A percentile compares a stretch with the other conserved stretches of the same genome.
Conservation (phyloP, 2,329 filamentous ascomycete genomes). For the Trichoderma sp. region DNA sequence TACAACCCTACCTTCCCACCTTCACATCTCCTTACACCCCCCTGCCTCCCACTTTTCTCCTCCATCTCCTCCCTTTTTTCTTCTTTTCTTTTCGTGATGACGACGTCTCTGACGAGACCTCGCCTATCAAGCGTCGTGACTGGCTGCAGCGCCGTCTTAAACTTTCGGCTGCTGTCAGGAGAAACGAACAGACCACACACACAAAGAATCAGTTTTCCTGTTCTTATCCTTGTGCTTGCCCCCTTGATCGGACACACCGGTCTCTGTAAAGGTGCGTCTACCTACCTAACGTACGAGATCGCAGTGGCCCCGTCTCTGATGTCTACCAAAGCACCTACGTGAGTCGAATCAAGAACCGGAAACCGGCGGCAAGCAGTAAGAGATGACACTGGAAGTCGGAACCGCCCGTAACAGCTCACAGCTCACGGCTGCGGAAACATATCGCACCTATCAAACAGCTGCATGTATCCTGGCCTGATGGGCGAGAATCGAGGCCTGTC, state of each 20-base stretch:
- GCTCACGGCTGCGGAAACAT: neutral
- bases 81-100: neutral
- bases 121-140: constrained; percentile 16
- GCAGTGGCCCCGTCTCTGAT: neutral
- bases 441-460: neutral
- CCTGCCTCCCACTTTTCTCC: neutral
- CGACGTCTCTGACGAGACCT: neutral
- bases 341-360: neutral
- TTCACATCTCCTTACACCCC: neutral
- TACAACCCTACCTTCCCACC: constrained; percentile 5
- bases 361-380: neutral
- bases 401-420: constrained; percentile 3
- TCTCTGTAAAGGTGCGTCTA: neutral
- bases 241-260: too few relatives aligned
- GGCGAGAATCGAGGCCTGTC: neutral
- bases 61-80: neutral
- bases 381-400: neutral
- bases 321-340: neutral
- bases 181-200: neutral
- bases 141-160: neutral
- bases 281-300: too few relatives aligned
- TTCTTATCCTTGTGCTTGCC: neutral
- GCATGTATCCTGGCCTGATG: too few relatives aligned
- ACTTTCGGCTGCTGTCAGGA: neutral
- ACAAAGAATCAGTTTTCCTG: neutral